Conservation (phyloP, 2,329 filamentous ascomycete species). For the Podosphaera fusca region DNA sequence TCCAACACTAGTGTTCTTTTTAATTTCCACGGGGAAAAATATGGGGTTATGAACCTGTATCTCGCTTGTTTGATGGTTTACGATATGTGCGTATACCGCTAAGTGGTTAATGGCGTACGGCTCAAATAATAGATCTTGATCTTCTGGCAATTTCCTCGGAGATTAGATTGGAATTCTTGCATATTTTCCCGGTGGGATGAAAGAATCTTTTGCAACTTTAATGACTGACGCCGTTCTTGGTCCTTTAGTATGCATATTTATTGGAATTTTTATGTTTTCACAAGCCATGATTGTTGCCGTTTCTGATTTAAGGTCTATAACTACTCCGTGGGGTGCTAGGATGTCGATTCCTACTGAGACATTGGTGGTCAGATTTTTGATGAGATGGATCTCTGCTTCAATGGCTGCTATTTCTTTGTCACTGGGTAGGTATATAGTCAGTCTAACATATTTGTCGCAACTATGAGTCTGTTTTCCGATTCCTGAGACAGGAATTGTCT, state of each 20-base stretch:
- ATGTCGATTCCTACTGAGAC: not conserved
- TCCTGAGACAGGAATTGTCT: too few species aligned
- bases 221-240: not conserved
- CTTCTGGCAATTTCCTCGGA: not conserved
- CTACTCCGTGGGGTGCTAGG: not conserved
- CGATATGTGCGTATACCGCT: not conserved
- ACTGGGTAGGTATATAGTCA: not conserved
- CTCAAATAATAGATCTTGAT: not conserved
- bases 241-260: not conserved
- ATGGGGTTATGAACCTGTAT: not conserved
- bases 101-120: not conserved
- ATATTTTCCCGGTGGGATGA: not conserved
- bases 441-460: not conserved
- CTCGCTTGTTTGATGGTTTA: not conserved
- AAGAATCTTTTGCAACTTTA: not conserved
- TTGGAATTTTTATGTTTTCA: not conserved
- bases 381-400: not conserved
- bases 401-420: not conserved
- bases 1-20: not conserved
- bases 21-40: not conserved
- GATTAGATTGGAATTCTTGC: not conserved
- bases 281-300: not conserved
- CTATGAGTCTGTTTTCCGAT: too few species aligned
- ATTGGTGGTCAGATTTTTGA: not conserved
- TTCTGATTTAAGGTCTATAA: not conserved